phyloP scores from a whole-genome alignment of 2,329 filamentous ascomycete genomes.

The Daldinia sp. region DNA sequence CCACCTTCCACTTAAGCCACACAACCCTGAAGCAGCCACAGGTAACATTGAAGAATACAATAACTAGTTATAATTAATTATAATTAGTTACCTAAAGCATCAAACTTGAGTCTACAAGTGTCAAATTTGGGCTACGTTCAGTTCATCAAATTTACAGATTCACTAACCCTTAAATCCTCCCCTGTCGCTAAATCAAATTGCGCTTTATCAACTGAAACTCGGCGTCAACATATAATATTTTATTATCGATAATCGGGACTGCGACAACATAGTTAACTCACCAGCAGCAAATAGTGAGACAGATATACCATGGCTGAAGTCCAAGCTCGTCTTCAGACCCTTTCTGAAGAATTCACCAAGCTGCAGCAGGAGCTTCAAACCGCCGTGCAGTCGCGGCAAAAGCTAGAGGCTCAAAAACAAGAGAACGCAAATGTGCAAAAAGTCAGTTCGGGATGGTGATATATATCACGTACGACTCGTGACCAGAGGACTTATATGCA shows the following conservation, averaged over 20 bases:
- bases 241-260: not conserved
- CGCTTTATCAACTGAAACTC: not conserved
- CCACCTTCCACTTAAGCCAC: conserved; percentile 20
- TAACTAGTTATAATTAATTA: not conserved
- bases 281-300: conserved; percentile 12
- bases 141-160: not conserved
- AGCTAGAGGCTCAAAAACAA: conserved; percentile 90
- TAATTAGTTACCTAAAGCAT: too few relatives aligned
- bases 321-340: conserved; percentile 79
- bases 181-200: not conserved
- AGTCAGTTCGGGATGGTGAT: conserved; percentile 54
- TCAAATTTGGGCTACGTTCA: not conserved
- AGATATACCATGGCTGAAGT: conserved; percentile 68
- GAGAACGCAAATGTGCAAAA: conserved; percentile 90
- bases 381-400: conserved; percentile 81
- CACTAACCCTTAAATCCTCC: not conserved
- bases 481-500: not conserved
- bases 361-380: conserved; percentile 86
- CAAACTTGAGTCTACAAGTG: not conserved
- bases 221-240: not conserved
- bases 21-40: conserved; percentile 21
- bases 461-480: not conserved
- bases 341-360: conserved; percentile 88
- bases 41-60: not conserved
- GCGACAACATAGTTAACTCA: not conserved